Conservation (phyloP, 257 asterid genomes). For the Przewalskia tangutica region DNA sequence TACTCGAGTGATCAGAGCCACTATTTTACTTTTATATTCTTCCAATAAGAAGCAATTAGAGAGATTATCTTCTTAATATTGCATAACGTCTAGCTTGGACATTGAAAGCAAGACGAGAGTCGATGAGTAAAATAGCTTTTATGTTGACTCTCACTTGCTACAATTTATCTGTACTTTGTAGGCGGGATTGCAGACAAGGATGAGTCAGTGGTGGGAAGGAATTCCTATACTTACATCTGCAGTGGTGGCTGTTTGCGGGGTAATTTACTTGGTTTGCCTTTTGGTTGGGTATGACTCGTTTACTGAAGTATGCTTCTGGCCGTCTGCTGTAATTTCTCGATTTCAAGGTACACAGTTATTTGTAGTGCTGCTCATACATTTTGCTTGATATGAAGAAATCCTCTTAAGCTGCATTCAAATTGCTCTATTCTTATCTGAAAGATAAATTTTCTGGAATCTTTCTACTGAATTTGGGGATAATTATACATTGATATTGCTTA, state of each 20-base stretch:
- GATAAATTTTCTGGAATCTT: background rate
- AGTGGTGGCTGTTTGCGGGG: constrained; percentile 60
- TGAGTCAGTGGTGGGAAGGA: constrained; percentile 92
- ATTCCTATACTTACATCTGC: constrained; percentile 80
- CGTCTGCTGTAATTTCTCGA: constrained; percentile 66
- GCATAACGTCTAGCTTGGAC: background rate
- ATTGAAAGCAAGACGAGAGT: background rate
- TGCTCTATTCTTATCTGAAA: background rate
- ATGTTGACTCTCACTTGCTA: background rate
- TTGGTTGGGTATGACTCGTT: constrained; percentile 89
- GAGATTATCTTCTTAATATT: background rate
- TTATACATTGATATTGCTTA: background rate
- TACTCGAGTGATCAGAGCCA: background rate
- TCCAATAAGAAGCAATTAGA: background rate
- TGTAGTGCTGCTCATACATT: background rate
- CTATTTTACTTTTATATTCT: background rate
- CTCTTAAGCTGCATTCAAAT: background rate
- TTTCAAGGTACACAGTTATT: constrained; percentile 56
- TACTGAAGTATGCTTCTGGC: constrained; percentile 85
- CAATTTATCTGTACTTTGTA: constrained; percentile 11
- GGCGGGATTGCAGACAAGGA: constrained; percentile 81
- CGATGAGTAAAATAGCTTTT: background rate
- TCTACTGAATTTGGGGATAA: background rate
- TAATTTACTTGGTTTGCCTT: constrained; percentile 73
- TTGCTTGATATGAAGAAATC: background rate